Conservation (phyloP, 495 filamentous ascomycete genomes). For the Daldinia concentrica region DNA sequence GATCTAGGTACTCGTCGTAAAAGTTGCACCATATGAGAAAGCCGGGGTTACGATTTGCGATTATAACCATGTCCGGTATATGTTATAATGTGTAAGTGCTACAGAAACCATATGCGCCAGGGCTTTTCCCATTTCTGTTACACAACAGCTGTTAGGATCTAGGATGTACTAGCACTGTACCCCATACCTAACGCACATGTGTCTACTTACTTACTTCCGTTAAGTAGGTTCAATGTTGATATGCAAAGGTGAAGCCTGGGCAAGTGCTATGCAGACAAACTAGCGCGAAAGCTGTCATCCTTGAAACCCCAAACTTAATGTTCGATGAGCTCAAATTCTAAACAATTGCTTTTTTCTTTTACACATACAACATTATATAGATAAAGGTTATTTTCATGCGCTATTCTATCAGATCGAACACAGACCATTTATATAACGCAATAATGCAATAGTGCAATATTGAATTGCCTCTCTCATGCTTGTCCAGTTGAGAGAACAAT, state of each 20-base stretch:
- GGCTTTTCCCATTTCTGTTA: slow-evolving; percentile 6
- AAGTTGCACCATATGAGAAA: no score
- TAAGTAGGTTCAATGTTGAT: no score
- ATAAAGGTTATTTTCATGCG: background rate
- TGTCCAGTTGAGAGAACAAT: background rate
- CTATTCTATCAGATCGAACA: background rate
- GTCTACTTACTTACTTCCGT: no score
- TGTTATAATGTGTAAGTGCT: no score
- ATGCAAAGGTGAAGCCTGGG: slow-evolving; percentile 1
- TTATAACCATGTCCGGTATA: no score
- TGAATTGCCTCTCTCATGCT: background rate
- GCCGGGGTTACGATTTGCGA: no score
- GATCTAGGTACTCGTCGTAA: no score
- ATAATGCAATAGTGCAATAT: background rate
- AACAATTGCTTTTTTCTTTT: background rate
- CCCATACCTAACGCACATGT: background rate
- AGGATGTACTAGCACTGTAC: slow-evolving; percentile 1
- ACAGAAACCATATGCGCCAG: no score
- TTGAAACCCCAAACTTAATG: slow-evolving; percentile 13
- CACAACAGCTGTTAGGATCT: slow-evolving; percentile 2
- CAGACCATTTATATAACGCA: background rate
- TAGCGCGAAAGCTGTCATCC: slow-evolving; percentile 12
- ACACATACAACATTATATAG: background rate
- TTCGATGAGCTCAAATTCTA: no score
- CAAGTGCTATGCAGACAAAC: slow-evolving; percentile 7